Percentiles rank a stretch among this genome's conserved stretches.
phyloP scores from a whole-genome alignment of 208 protist genomes.

The Leishmania gerbilli region DNA sequence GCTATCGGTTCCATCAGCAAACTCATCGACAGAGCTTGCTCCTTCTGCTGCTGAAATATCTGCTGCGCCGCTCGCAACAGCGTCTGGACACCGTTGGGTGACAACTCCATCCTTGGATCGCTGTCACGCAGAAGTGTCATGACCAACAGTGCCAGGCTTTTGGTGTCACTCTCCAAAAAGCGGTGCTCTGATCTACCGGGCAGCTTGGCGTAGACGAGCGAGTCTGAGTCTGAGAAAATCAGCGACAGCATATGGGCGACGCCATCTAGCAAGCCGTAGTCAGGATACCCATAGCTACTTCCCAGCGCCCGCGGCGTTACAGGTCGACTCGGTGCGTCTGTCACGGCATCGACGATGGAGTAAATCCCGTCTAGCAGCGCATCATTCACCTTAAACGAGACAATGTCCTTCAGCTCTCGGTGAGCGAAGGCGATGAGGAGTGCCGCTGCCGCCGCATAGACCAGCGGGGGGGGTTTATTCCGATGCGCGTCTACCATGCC shows the following conservation, averaged over 20 bases:
- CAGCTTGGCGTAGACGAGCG: constrained; percentile 58
- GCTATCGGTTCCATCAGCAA: constrained; percentile 58
- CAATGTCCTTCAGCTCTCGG: constrained; percentile 82
- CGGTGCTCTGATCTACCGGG: constrained; percentile 19
- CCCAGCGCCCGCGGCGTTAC: constrained; percentile 68
- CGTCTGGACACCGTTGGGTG: constrained; percentile 78
- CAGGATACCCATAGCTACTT: constrained; percentile 87
- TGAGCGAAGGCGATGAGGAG: constrained; percentile 81
- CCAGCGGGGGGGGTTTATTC: constrained; percentile 45
- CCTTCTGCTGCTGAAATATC: constrained; percentile 54
- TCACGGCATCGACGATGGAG: constrained; percentile 46
- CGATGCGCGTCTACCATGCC: constrained; percentile 18
- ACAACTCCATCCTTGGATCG: constrained; percentile 72
- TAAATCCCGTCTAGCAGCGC: constrained; percentile 47
- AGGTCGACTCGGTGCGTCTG: constrained; percentile 31
- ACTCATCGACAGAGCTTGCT: constrained; percentile 53
- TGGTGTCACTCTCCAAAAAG: constrained; percentile 64
- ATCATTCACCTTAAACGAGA: constrained; percentile 68
- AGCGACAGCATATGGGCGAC: constrained; percentile 87
- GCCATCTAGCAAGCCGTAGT: constrained; percentile 89
- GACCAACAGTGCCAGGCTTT: constrained; percentile 49
- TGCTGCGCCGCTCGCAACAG: constrained; percentile 77
- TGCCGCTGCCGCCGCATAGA: constrained; percentile 70
- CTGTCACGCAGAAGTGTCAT: constrained; percentile 77
- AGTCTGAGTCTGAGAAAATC: constrained; percentile 78